phyloP scores from a whole-genome alignment of 2,329 filamentous ascomycete genomes.

The Moelleriella libera region DNA sequence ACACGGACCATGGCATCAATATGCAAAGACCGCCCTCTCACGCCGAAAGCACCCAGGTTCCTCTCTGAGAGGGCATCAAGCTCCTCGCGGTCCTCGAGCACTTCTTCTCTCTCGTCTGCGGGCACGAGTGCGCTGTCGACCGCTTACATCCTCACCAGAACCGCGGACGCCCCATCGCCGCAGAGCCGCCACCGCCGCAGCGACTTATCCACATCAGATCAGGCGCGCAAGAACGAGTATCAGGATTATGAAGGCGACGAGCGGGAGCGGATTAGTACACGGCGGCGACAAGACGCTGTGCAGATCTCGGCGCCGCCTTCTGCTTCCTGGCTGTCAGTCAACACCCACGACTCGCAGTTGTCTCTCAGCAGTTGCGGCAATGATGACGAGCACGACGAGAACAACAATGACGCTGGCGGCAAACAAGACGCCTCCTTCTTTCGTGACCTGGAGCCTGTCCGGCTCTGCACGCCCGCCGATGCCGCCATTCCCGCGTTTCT shows the following conservation, averaged over 20 bases:
- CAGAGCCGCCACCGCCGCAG: not conserved
- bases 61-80: not conserved
- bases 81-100: not conserved
- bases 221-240: too few relatives aligned
- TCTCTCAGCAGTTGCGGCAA: conserved; percentile 16
- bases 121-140: conserved; percentile 2
- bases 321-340: conserved; percentile 40
- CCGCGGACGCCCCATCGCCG: not conserved
- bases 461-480: not conserved
- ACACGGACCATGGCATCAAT: too few relatives aligned
- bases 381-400: conserved; percentile 11
- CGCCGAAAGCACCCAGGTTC: not conserved
- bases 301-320: conserved; percentile 5
- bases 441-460: not conserved
- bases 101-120: not conserved
- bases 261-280: too few relatives aligned
- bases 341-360: conserved; percentile 68
- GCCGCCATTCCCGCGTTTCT: conserved; percentile 1
- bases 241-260: too few relatives aligned
- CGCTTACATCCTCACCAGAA: conserved; percentile 1
- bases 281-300: too few relatives aligned
- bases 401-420: conserved; percentile 5
- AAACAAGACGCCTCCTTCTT: not conserved
- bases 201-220: conserved; percentile 1
- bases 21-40: not conserved